Evolutionary conservation across 140 eudicot genomes (phyloP).

Genomic region (Cichorium intybus): DNA sequence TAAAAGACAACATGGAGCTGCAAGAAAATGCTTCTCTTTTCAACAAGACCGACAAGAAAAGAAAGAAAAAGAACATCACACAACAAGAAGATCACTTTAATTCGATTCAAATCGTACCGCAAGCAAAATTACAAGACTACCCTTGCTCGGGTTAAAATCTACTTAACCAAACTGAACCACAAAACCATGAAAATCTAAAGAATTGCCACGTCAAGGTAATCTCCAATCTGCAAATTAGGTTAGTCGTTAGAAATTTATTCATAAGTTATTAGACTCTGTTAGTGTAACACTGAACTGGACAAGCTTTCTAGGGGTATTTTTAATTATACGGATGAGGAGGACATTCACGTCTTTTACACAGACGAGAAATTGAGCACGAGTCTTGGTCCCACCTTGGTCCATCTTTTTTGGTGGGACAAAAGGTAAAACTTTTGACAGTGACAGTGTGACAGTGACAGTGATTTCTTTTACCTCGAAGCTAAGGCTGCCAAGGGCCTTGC

Average conservation of each 20-base stretch:
- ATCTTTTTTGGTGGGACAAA: neutral
- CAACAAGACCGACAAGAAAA: no score
- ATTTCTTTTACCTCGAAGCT: constrained; percentile 78
- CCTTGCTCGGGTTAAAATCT: neutral
- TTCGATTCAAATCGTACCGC: neutral
- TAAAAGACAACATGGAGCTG: no score
- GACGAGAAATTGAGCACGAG: no score
- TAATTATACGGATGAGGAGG: no score
- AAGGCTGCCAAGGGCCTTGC: constrained; percentile 65
- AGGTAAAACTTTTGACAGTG: neutral
- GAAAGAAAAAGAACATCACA: no score
- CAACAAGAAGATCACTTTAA: no score
- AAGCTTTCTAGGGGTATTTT: no score
- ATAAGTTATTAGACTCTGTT: neutral
- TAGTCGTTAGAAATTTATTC: constrained; percentile 14
- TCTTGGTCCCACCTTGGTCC: no score
- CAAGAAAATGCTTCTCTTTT: no score
- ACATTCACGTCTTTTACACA: no score
- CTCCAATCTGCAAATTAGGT: constrained; percentile 65
- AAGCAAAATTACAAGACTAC: neutral
- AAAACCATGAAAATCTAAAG: constrained; percentile 21
- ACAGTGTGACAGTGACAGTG: no score
- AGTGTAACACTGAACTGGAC: no score
- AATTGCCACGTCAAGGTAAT: constrained; percentile 85
- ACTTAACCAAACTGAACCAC: neutral